phyloP scores from a whole-genome alignment of 179 eudicot genomes.

The Spinacia oleracea region DNA sequence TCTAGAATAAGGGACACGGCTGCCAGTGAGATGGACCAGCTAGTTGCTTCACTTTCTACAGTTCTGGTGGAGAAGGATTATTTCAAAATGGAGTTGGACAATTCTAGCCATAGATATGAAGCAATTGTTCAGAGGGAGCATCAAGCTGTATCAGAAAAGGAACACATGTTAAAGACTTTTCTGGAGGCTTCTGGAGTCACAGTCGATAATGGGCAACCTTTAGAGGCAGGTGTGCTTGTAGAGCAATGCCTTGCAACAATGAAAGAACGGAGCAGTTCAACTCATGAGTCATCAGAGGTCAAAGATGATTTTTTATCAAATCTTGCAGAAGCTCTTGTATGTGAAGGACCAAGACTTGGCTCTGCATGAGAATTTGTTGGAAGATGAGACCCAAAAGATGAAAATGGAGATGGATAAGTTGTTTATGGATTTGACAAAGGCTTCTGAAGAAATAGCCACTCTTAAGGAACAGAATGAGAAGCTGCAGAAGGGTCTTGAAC shows the following conservation, averaged over 20 bases:
- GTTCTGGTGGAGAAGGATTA: constrained; percentile 60
- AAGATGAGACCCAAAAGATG: constrained; percentile 50
- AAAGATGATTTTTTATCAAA: constrained; percentile 49
- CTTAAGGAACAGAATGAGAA: constrained; percentile 61
- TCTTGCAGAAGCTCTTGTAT: constrained; percentile 59
- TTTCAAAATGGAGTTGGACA: constrained; percentile 59
- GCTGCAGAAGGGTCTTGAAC: constrained; percentile 62
- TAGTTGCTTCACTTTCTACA: constrained; percentile 51
- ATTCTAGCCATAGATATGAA: constrained; percentile 45
- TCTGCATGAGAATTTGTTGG: constrained; percentile 52
- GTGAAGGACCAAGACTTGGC: constrained; percentile 56
- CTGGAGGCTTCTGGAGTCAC: constrained; percentile 62
- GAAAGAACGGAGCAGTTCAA: constrained; percentile 41
- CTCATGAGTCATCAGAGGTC: constrained; percentile 39
- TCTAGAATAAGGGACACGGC: constrained; percentile 47
- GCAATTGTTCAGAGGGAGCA: constrained; percentile 43
- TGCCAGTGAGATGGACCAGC: constrained; percentile 46
- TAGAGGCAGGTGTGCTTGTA: constrained; percentile 46
- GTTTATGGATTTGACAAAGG: constrained; percentile 42
- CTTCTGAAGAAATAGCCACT: constrained; percentile 51
- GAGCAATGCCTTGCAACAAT: constrained; percentile 56
- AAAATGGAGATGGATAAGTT: constrained; percentile 45
- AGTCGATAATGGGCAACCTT: constrained; percentile 34
- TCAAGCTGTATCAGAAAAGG: constrained; percentile 60
- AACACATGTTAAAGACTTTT: constrained; percentile 48